Percentiles rank a stretch among this genome's conserved stretches.
Evolutionary conservation across 2,329 filamentous ascomycete genomes (phyloP).

Genomic region (Sclerotinia minor): DNA sequence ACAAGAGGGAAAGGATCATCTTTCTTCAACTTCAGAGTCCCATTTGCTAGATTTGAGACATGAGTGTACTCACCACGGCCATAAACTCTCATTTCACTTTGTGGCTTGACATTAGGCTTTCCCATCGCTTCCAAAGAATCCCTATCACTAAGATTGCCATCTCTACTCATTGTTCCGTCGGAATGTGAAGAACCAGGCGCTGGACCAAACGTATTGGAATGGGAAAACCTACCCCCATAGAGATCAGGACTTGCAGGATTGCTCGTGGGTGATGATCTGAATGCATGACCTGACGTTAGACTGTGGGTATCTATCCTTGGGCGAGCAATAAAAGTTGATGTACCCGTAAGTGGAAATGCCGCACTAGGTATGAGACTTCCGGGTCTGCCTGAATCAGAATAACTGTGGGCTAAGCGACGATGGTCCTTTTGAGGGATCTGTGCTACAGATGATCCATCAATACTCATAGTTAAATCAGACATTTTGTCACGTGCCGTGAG

Average conservation of each 20-base stretch:
- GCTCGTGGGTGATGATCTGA: slow-evolving; percentile 10
- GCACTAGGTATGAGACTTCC: slow-evolving; percentile 9
- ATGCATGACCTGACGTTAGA: not conserved
- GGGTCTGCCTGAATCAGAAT: slow-evolving; percentile 3
- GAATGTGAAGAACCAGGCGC: slow-evolving; percentile 20
- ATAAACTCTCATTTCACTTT: slow-evolving; percentile 53
- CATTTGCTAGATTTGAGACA: not conserved
- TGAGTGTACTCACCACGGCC: slow-evolving; percentile 51
- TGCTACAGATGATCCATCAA: slow-evolving; percentile 13
- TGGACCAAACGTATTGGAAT: slow-evolving; percentile 5
- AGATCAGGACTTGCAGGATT: slow-evolving; percentile 8
- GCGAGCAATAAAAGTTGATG: slow-evolving; percentile 11
- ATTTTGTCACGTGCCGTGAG: not conserved
- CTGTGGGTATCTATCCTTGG: slow-evolving; percentile 12
- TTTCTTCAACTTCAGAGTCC: not conserved
- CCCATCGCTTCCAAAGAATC: slow-evolving; percentile 43
- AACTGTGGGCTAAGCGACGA: slow-evolving; percentile 15
- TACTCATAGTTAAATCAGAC: slow-evolving; percentile 13
- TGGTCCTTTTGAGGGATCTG: slow-evolving; percentile 6
- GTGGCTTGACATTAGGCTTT: slow-evolving; percentile 49
- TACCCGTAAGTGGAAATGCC: slow-evolving; percentile 1
- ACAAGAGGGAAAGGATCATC: slow-evolving; percentile 4
- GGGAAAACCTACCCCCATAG: slow-evolving; percentile 19
- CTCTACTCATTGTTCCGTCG: slow-evolving; percentile 11
- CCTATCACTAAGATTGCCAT: slow-evolving; percentile 18